phyloP scores from a whole-genome alignment of 306 rosid genomes.

The Corylus avellana region DNA sequence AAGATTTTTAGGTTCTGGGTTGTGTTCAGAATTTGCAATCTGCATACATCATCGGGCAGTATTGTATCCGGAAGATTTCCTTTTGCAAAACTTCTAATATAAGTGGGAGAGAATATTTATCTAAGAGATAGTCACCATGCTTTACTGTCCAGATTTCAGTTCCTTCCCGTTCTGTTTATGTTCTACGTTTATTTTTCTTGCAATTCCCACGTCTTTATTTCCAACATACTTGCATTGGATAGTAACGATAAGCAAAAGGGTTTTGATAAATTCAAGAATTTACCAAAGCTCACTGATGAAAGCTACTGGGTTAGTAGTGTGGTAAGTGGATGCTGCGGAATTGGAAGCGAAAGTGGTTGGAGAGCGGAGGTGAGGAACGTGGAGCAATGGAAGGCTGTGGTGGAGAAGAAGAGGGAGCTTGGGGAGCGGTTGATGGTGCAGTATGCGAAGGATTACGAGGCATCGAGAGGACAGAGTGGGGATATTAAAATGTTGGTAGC shows the following conservation, averaged over 20 bases:
- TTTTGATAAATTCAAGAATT: constrained; percentile 51
- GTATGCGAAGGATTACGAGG: constrained; percentile 68
- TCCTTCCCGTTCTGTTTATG: no score
- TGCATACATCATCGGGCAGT: no score
- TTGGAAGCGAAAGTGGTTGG: constrained; percentile 65
- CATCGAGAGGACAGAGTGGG: constrained; percentile 75
- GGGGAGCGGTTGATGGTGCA: constrained; percentile 90
- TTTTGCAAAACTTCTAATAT: no score
- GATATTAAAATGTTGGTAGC: constrained; percentile 84
- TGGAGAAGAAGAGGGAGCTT: constrained; percentile 66
- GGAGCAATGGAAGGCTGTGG: constrained; percentile 70
- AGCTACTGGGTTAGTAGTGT: constrained; percentile 60
- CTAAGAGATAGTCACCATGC: no score
- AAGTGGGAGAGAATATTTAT: no score
- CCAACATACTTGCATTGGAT: constrained; percentile 42
- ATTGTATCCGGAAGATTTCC: no score
- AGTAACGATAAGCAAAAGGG: constrained; percentile 42
- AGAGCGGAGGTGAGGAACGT: constrained; percentile 42
- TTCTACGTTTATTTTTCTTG: no score
- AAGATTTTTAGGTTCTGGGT: no score
- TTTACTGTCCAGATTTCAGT: no score
- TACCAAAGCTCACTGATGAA: constrained; percentile 78
- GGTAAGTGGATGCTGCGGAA: constrained; percentile 77
- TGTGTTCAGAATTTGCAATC: no score
- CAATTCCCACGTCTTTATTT: no score